Conservation (phyloP, 2,329 filamentous ascomycete species). For the Xylariaceae sp. region DNA sequence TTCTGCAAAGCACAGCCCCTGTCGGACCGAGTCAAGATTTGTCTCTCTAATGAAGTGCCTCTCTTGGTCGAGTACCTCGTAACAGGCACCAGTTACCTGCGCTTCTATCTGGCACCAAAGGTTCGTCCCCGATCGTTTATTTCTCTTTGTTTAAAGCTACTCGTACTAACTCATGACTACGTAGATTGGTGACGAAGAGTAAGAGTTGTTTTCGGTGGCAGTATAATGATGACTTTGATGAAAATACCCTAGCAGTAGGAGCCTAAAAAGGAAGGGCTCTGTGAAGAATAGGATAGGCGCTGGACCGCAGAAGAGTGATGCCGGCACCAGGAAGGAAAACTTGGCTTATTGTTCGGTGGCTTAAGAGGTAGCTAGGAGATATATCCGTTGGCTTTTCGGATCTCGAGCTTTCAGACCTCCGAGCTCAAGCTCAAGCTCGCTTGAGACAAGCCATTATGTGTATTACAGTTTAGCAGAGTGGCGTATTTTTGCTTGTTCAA, state of each 20-base stretch:
- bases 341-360: not conserved
- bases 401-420: not conserved
- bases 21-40: constrained; percentile 79
- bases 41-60: constrained; percentile 92
- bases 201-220: constrained; percentile 22
- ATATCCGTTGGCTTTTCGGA: too few species aligned
- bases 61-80: constrained; percentile 89
- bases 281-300: constrained; percentile 12
- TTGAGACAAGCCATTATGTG: not conserved
- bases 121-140: constrained; percentile 45
- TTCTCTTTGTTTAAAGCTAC: not conserved
- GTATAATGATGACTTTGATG: constrained; percentile 19
- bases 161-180: constrained; percentile 32
- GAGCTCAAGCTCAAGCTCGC: not conserved
- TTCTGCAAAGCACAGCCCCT: constrained; percentile 97
- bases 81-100: constrained; percentile 76
- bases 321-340: not conserved
- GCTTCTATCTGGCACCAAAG: constrained; percentile 98
- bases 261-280: constrained; percentile 15
- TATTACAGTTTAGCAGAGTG: not conserved
- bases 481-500: constrained; percentile 7
- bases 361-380: not conserved
- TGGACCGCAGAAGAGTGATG: not conserved
- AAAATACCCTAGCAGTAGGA: constrained; percentile 24
- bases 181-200: constrained; percentile 67